These are phyloP conservation scores for Aspergillus costaricaensis DNA, from an alignment of 2,329 filamentous ascomycete species.

Conservation along the genomic window DNA sequence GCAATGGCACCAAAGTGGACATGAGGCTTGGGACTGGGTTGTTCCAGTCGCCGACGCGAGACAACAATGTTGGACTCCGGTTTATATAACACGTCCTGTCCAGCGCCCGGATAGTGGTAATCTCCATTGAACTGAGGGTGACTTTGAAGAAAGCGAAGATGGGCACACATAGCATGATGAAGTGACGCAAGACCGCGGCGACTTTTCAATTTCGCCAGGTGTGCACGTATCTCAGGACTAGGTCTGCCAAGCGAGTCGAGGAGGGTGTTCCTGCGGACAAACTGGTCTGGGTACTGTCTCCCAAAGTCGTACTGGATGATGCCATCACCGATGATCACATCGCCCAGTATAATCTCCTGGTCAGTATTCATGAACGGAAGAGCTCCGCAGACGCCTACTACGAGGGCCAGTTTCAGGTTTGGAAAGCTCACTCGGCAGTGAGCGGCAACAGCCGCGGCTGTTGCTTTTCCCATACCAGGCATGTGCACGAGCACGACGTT, in stretches of 20 bases:
- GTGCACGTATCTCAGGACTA: not conserved
- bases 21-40: no score
- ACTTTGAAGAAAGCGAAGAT: not conserved
- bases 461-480: conserved; percentile 19
- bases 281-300: not conserved
- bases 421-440: conserved; percentile 39
- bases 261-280: not conserved
- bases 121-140: no score
- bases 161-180: not conserved
- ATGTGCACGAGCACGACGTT: conserved; percentile 23
- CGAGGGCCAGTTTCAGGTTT: conserved; percentile 35
- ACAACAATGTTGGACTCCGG: no score
- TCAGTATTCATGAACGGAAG: conserved; percentile 26
- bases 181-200: not conserved
- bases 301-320: not conserved
- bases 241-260: not conserved
- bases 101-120: no score
- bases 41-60: no score
- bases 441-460: conserved; percentile 25
- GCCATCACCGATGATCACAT: conserved; percentile 22
- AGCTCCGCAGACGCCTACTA: conserved; percentile 48
- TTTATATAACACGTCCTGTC: no score
- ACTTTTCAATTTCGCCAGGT: not conserved
- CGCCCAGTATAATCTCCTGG: conserved; percentile 31
- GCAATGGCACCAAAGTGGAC: conserved; percentile 1